Conservation (phyloP, 2,329 filamentous ascomycete genomes). For the Botryotinia narcissicola region DNA sequence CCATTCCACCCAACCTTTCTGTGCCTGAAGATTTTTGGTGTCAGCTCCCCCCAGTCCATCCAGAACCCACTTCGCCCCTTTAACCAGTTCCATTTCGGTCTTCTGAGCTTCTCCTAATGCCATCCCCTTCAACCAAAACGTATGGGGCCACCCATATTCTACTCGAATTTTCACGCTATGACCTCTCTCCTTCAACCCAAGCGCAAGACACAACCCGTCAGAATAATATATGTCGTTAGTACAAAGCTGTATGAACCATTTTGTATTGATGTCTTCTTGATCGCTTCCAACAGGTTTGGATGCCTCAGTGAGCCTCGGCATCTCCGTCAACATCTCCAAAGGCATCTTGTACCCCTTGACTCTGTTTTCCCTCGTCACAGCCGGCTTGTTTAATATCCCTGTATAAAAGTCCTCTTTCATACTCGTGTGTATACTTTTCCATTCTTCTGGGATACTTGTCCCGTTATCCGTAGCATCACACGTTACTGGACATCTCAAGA, state of each 20-base stretch:
- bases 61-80: constrained; percentile 45
- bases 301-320: constrained; percentile 16
- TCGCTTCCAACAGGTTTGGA: not conserved
- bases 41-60: not conserved
- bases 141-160: constrained; percentile 50
- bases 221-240: constrained; percentile 53
- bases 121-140: constrained; percentile 51
- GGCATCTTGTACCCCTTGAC: constrained; percentile 43
- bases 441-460: constrained; percentile 41
- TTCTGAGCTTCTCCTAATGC: constrained; percentile 42
- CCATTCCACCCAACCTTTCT: constrained; percentile 9
- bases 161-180: constrained; percentile 45
- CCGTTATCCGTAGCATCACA: constrained; percentile 44
- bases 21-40: no score
- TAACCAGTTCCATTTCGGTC: constrained; percentile 45
- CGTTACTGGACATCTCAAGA: constrained; percentile 50
- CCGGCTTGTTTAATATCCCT: constrained; percentile 39
- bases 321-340: constrained; percentile 40
- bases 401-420: constrained; percentile 41
- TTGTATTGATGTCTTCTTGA: constrained; percentile 37
- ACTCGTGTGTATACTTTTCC: constrained; percentile 44
- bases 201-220: constrained; percentile 51
- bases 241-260: constrained; percentile 49
- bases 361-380: constrained; percentile 40
- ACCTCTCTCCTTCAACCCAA: constrained; percentile 42